A percentile compares a stretch with the other conserved stretches of the same genome.
Evolutionary conservation across 1,139 yeast genomes (phyloP).

Genomic region (Yamadazyma diddensiae): DNA sequence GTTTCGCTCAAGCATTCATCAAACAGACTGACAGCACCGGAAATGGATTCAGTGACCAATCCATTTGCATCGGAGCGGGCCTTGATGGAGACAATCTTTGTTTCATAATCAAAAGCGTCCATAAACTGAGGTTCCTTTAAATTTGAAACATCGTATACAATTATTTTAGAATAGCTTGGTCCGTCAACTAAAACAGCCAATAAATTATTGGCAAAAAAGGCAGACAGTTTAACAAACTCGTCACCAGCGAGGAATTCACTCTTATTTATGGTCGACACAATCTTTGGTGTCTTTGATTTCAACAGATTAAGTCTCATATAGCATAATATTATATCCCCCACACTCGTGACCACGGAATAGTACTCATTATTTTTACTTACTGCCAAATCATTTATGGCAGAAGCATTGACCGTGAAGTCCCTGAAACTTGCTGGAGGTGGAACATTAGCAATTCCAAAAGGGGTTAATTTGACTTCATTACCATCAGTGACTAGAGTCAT

Average conservation of each 20-base stretch:
- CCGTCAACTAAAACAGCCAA: conserved; percentile 61
- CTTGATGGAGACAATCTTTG: conserved; percentile 55
- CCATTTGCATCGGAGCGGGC: conserved; percentile 52
- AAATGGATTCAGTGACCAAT: conserved; percentile 58
- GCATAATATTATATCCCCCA: conserved; percentile 24
- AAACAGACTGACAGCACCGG: conserved; percentile 55
- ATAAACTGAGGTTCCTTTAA: conserved; percentile 36
- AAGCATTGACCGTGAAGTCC: conserved; percentile 46
- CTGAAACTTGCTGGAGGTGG: conserved; percentile 93
- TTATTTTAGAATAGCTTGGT: conserved; percentile 44
- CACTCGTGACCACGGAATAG: conserved; percentile 56
- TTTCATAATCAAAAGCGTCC: conserved; percentile 41
- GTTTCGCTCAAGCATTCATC: conserved; percentile 22
- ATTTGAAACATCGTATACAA: conserved; percentile 46
- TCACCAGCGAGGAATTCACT: conserved; percentile 23
- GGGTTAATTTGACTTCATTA: conserved; percentile 67
- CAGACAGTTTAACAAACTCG: conserved; percentile 61
- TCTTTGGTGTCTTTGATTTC: conserved; percentile 46
- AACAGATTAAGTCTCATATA: conserved; percentile 22
- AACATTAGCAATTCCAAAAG: conserved; percentile 78
- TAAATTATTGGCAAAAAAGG: conserved; percentile 49
- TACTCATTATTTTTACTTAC: conserved; percentile 57
- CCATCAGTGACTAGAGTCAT: conserved; percentile 84
- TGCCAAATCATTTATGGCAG: conserved; percentile 61
- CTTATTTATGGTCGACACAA: conserved; percentile 34